A percentile compares a stretch with the other conserved stretches of the same genome.
These are phyloP conservation scores for Diatrype stigma DNA, from an alignment of 2,329 filamentous ascomycete species.

Conservation along the genomic window DNA sequence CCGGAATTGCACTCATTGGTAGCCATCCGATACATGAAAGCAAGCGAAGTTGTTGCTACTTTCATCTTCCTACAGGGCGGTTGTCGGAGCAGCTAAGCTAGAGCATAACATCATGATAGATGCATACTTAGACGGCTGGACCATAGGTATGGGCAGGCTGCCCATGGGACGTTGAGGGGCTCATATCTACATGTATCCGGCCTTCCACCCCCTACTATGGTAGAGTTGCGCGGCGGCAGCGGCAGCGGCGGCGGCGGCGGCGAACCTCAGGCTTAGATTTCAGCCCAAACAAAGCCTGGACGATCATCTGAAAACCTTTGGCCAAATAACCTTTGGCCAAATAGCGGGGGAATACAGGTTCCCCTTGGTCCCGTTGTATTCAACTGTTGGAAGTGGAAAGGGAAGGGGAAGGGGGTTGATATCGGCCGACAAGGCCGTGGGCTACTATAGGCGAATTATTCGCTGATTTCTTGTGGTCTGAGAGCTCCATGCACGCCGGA, in stretches of 20 bases:
- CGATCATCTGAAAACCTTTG: background rate
- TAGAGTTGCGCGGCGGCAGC: background rate
- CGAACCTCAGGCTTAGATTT: background rate
- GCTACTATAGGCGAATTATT: constrained; percentile 1
- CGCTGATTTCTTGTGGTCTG: background rate
- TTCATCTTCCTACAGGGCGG: no score
- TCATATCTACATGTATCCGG: no score
- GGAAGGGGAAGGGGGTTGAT: background rate
- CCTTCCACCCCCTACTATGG: no score
- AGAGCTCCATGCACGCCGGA: background rate
- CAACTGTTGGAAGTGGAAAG: background rate
- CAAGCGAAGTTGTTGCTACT: no score
- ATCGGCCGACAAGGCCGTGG: background rate
- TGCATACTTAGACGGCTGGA: no score
- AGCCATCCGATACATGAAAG: no score
- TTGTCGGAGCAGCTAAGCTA: no score
- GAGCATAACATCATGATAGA: no score
- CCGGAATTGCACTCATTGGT: no score
- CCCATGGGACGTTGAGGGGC: no score
- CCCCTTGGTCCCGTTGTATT: background rate
- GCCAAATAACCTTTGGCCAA: background rate
- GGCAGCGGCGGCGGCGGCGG: no score
- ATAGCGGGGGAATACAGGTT: background rate
- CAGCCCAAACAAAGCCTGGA: background rate
- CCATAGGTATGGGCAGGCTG: no score